phyloP scores from a whole-genome alignment of 106 monocot genomes.

The Dioscorea dumetorum region DNA sequence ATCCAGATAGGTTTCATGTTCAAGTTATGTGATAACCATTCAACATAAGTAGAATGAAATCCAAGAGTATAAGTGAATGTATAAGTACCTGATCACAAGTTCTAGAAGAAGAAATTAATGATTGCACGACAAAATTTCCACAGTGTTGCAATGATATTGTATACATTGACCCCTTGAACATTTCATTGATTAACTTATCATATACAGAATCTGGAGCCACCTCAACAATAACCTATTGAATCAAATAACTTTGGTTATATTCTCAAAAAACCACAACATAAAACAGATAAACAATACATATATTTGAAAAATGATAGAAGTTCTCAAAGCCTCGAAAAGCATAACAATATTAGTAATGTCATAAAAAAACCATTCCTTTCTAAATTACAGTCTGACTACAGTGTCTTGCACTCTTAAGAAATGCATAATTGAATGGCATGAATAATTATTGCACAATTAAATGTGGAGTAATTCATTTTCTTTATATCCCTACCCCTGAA shows the following conservation, averaged over 20 bases:
- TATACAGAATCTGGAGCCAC: constrained; percentile 53
- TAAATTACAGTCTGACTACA: no score
- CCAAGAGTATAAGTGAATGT: background rate
- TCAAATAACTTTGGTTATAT: constrained; percentile 2
- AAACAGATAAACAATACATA: background rate
- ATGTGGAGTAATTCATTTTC: no score
- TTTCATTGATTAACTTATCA: constrained; percentile 32
- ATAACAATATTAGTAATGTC: no score
- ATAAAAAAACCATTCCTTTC: no score
- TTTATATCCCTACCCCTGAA: no score
- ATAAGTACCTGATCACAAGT: constrained; percentile 52
- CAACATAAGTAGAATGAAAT: background rate
- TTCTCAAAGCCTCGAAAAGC: no score
- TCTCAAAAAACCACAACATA: background rate
- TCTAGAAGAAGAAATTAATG: constrained; percentile 72
- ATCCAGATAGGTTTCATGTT: no score
- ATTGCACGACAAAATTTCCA: constrained; percentile 91
- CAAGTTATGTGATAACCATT: background rate
- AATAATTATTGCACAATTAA: no score
- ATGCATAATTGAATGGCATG: no score
- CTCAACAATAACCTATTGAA: constrained; percentile 57
- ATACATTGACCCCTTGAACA: constrained; percentile 63
- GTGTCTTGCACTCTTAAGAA: no score
- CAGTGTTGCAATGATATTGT: constrained; percentile 65
- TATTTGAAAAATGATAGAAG: no score